Conservation (phyloP, 2,329 filamentous ascomycete species). For the Penicillium sp. region DNA sequence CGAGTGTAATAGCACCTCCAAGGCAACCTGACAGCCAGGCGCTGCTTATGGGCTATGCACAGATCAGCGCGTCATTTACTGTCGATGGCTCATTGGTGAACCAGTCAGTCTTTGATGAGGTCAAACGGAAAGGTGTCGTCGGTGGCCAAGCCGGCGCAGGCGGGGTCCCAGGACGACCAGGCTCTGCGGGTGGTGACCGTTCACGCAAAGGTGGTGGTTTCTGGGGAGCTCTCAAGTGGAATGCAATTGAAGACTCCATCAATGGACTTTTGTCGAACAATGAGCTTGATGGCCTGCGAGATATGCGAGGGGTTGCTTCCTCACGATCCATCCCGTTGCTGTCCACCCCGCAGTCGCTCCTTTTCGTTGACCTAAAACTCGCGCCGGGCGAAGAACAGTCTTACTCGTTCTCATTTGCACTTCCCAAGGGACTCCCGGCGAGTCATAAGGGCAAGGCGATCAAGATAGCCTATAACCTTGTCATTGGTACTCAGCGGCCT, state of each 20-base stretch:
- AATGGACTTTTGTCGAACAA: slow-evolving; percentile 83
- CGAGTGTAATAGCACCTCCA: slow-evolving; percentile 41
- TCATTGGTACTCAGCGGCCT: slow-evolving; percentile 87
- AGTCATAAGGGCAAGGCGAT: slow-evolving; percentile 89
- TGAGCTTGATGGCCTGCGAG: slow-evolving; percentile 89
- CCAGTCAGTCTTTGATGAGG: slow-evolving; percentile 87
- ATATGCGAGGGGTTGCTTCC: slow-evolving; percentile 87
- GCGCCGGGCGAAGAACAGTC: slow-evolving; percentile 85
- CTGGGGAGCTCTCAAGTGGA: slow-evolving; percentile 84
- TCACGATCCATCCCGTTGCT: slow-evolving; percentile 86
- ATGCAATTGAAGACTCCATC: slow-evolving; percentile 82
- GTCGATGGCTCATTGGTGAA: slow-evolving; percentile 91
- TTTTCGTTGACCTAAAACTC: slow-evolving; percentile 91
- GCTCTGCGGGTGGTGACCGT: slow-evolving; percentile 32
- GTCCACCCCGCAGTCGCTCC: slow-evolving; percentile 91
- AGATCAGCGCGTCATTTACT: slow-evolving; percentile 88
- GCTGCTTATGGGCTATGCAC: slow-evolving; percentile 97
- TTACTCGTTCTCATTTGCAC: slow-evolving; percentile 82
- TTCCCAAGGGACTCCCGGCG: slow-evolving; percentile 88
- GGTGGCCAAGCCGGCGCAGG: slow-evolving; percentile 81
- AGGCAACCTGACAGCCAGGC: slow-evolving; percentile 58
- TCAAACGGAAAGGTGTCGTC: slow-evolving; percentile 90
- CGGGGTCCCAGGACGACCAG: slow-evolving; percentile 66
- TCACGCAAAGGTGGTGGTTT: slow-evolving; percentile 73
- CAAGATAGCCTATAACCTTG: slow-evolving; percentile 88